A percentile compares a stretch with the other conserved stretches of the same genome.
Evolutionary conservation across 2,329 filamentous ascomycete species (phyloP).

Genomic region (Pseudocercospora fijiensis): DNA sequence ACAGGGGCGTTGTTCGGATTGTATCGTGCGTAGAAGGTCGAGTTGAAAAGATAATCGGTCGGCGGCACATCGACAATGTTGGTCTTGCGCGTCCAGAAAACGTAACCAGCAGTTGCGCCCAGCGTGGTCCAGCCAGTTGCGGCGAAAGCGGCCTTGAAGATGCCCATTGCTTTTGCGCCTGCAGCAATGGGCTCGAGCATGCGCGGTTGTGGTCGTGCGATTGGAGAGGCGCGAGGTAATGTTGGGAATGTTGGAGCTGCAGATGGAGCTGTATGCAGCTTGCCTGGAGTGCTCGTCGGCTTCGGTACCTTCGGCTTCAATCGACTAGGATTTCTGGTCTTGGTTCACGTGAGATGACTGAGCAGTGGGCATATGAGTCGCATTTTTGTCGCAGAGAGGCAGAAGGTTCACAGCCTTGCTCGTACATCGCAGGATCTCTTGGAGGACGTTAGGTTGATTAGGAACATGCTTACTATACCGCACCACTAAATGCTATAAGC

Average conservation of each 20-base stretch:
- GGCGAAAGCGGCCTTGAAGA: conserved; percentile 35
- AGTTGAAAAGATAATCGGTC: conserved; percentile 62
- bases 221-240: not conserved
- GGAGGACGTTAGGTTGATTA: conserved; percentile 1
- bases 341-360: conserved; percentile 1
- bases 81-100: conserved; percentile 56
- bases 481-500: not conserved
- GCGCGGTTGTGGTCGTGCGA: not conserved
- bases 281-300: not conserved
- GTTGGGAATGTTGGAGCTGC: not conserved
- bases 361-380: not conserved
- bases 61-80: conserved; percentile 59
- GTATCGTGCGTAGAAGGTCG: conserved; percentile 56
- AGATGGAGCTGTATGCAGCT: not conserved
- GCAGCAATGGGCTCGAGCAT: conserved; percentile 18
- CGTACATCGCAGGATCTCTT: not conserved
- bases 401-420: not conserved
- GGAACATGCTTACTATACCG: not conserved
- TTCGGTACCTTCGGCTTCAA: not conserved
- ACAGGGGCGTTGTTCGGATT: conserved; percentile 64
- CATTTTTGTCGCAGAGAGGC: conserved; percentile 7
- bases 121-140: conserved; percentile 37
- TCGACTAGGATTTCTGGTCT: not conserved
- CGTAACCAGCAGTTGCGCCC: conserved; percentile 53
- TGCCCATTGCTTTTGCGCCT: conserved; percentile 31